These are phyloP conservation scores for Inga laurina DNA, from an alignment of 306 rosid genomes.

Conservation along the genomic window DNA sequence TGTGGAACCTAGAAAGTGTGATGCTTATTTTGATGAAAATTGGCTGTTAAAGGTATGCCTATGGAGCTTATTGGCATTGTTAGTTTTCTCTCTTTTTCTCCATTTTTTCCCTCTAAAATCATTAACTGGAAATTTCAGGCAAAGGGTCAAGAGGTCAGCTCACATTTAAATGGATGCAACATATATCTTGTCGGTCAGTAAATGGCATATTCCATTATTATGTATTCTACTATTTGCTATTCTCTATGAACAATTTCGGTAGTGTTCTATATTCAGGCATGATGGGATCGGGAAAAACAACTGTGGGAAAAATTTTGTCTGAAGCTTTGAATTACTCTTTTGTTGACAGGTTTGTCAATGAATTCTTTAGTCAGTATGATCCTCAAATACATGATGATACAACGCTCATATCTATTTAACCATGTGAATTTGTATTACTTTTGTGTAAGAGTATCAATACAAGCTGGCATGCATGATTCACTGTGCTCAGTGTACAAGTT, in stretches of 20 bases:
- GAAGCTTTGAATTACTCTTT: conserved; percentile 4
- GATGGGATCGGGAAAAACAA: conserved; percentile 18
- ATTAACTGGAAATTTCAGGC: not conserved
- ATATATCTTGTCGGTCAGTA: conserved; percentile 14
- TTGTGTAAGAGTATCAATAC: not conserved
- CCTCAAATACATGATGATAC: not conserved
- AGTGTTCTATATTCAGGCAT: not conserved
- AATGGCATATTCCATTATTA: not conserved
- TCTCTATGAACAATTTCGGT: not conserved
- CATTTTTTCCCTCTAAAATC: not conserved
- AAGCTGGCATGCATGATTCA: not conserved
- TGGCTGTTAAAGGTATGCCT: not conserved
- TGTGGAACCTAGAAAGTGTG: not conserved
- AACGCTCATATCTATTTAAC: not conserved
- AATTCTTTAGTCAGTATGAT: not conserved
- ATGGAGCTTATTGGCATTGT: not conserved
- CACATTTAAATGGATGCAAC: not conserved
- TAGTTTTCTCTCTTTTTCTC: not conserved
- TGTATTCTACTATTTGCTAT: not conserved
- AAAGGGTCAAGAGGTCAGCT: not conserved
- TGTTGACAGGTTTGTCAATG: conserved; percentile 1
- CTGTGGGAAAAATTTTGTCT: not conserved
- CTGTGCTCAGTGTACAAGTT: not conserved
- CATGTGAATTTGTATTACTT: not conserved
- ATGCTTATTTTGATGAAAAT: conserved; percentile 8